Conservation (phyloP, 495 filamentous ascomycete species). For the Schizothecium vesticola region DNA sequence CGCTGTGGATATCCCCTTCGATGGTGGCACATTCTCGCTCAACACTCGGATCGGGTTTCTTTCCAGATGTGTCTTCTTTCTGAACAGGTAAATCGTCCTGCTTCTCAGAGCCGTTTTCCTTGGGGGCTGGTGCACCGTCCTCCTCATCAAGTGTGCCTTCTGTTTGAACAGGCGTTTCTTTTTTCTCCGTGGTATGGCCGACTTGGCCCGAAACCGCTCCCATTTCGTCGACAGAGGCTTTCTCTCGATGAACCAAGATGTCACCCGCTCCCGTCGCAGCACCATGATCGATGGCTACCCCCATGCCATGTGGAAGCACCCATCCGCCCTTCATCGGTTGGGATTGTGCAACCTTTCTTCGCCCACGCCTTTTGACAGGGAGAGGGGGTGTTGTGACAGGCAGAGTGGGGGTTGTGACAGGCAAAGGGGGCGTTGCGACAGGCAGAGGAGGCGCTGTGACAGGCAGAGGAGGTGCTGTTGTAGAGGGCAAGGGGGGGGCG, state of each 20-base stretch:
- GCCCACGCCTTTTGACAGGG: constrained; percentile 8
- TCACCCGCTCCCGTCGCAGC: not conserved
- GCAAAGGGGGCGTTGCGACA: not conserved
- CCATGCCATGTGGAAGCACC: constrained; percentile 40
- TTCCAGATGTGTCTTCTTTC: not conserved
- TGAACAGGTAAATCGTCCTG: not conserved
- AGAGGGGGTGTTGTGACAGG: not conserved
- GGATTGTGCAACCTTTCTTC: constrained; percentile 1
- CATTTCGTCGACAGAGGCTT: no score
- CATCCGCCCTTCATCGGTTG: constrained; percentile 28
- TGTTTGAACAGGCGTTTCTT: not conserved
- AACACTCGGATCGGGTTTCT: not conserved
- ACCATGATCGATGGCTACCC: constrained; percentile 9
- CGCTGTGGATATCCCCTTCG: not conserved
- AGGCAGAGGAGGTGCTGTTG: not conserved
- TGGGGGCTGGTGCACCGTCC: not conserved
- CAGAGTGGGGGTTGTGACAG: not conserved
- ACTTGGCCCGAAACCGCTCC: not conserved
- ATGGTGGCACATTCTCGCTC: not conserved
- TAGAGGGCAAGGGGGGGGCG: not conserved
- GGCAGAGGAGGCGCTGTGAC: not conserved
- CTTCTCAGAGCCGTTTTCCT: not conserved
- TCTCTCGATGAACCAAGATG: not conserved
- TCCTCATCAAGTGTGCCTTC: not conserved
- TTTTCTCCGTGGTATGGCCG: not conserved